Base-by-base conservation (phyloP, 1,284 basidiomycete species). In the Ganoderma lingzhi region DNA sequence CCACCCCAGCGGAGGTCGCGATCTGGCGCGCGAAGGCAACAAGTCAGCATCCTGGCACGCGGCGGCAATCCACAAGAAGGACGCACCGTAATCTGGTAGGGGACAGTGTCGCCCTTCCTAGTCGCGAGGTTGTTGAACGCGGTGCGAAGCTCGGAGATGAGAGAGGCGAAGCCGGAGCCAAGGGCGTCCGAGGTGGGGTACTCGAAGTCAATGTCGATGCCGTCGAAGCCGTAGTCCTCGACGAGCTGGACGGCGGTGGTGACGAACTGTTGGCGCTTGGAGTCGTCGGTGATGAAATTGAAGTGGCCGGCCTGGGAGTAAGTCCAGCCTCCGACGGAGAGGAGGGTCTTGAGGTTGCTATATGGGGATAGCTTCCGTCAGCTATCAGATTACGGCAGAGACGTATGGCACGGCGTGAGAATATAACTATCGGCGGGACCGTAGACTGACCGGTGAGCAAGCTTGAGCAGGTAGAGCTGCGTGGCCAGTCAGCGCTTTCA, bases 221-320 rank as follows among this genome's bases (percentile, higher is more conserved):
- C 96, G 74, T 97, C 96, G 51, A 98, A 87, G 0, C 95, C 96
- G 70, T 95, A 93, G 79, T 97, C 91, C 77, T 96, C 91, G 45
- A 97, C 85, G 9, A 96, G 78, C 67, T 87, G 84, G 45, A 97
- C 88, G 0, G 93, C 91, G 61, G 85, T 88, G 48, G 80, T 78
- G 55, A 96, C 93, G 76, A 98, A 98, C 6, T 81, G 89, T 12
- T 85, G 82, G 17, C 94, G 89, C 76, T 86, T 85, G 19, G 79
- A 74, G 55, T 89, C 61, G 67, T 84, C 78, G 55, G 86, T 86
- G 75, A 90, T 84, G 77, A 92, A 92, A 71, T 82, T 80, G 79
- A 93, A 93, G 75, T 92, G 89, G 17, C 88, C 88, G 17, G 79
- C 78, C 77, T 91, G 90, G 0, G 90, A 90, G 77, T 92, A 93